These are phyloP conservation scores for Xylariaceae sp. DNA, from an alignment of 2,329 filamentous ascomycete genomes.

Conservation along the genomic window DNA sequence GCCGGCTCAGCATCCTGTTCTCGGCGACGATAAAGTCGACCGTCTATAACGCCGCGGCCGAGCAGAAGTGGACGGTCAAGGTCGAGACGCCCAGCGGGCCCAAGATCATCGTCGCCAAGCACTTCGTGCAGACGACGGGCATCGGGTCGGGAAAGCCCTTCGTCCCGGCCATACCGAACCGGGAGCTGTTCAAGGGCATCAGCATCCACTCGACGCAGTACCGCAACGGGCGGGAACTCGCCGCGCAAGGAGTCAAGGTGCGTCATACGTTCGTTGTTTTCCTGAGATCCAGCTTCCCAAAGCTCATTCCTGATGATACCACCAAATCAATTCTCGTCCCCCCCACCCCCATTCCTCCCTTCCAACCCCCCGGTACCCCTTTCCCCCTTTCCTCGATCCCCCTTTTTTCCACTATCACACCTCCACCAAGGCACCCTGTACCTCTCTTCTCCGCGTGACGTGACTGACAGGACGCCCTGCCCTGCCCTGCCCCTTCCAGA, in stretches of 20 bases:
- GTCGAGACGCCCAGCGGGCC: constrained; percentile 9
- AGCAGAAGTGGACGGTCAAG: constrained; percentile 20
- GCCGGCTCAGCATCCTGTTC: constrained; percentile 26
- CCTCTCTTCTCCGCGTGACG: no score
- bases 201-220: constrained; percentile 19
- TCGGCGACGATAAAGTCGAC: constrained; percentile 20
- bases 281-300: no score
- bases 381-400: no score
- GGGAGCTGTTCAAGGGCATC: constrained; percentile 16
- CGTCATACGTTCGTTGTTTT: no score
- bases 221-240: constrained; percentile 14
- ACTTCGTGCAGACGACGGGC: constrained; percentile 21
- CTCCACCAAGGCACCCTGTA: no score
- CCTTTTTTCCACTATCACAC: no score
- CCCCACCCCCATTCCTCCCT: no score
- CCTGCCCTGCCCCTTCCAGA: constrained; percentile 5
- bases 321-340: no score
- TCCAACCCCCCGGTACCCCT: no score
- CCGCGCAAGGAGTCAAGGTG: neutral
- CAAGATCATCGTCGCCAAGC: constrained; percentile 10
- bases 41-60: constrained; percentile 9
- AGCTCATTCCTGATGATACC: no score
- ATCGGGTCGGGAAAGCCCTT: constrained; percentile 16
- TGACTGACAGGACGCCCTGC: no score
- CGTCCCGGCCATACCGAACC: constrained; percentile 15